A percentile compares a stretch with the other conserved stretches of the same genome.
Evolutionary conservation across 2,329 filamentous ascomycete species (phyloP).

Genomic region (Claviceps sp.): DNA sequence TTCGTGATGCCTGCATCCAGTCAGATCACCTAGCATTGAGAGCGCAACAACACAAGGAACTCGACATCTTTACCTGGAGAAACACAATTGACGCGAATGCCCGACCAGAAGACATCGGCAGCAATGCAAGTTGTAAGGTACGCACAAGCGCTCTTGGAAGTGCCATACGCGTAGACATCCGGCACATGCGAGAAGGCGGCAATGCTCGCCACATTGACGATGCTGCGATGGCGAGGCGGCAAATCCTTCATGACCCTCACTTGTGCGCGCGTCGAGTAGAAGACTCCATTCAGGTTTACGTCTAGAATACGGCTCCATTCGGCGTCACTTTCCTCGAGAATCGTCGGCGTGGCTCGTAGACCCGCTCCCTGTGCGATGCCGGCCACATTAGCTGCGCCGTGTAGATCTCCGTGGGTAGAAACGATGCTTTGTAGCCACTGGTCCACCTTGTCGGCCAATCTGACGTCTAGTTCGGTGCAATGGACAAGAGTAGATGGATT

Average conservation of each 20-base stretch:
- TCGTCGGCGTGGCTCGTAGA: neutral
- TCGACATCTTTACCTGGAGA: neutral
- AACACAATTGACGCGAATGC: slow-evolving; percentile 1
- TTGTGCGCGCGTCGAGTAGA: neutral
- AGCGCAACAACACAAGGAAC: neutral
- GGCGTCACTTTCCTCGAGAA: neutral
- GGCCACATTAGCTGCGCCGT: slow-evolving; percentile 1
- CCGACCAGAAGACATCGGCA: neutral
- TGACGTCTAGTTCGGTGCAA: neutral
- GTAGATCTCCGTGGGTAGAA: neutral
- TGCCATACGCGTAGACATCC: slow-evolving; percentile 2
- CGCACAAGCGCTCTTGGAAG: slow-evolving; percentile 1
- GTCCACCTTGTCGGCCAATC: neutral
- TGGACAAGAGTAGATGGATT: neutral
- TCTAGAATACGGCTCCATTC: slow-evolving; percentile 1
- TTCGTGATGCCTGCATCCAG: neutral
- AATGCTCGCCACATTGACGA: slow-evolving; percentile 3
- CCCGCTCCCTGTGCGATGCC: slow-evolving; percentile 1
- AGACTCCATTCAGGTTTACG: neutral
- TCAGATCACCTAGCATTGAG: neutral
- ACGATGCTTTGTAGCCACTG: neutral
- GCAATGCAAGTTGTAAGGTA: slow-evolving; percentile 1
- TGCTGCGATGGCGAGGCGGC: neutral
- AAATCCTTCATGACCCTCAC: slow-evolving; percentile 1
- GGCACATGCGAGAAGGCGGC: slow-evolving; percentile 1